Evolutionary conservation across 176 grass and related monocot species (phyloP), one percentile per base, ranked within the genome.

Genomic region (Avena sativa): DNA sequence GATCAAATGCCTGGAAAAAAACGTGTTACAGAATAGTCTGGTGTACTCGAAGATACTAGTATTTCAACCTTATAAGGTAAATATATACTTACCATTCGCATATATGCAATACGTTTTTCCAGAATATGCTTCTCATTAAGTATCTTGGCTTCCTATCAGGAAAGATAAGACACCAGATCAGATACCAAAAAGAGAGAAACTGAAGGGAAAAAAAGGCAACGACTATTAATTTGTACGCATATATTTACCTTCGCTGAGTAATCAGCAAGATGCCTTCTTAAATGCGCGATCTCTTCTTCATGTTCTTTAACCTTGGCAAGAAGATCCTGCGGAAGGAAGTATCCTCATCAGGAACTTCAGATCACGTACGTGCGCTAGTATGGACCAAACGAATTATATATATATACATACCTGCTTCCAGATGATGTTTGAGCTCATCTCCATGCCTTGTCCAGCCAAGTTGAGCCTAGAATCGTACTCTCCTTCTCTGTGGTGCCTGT

Each of bases 91-190:
- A 96, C 97, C 92, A 86, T 94, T 58, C 94, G 94, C 97, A 99
- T 99, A 56, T 99, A 96, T 64, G 97, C 92, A 85, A 99, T 93
- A 73, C 94, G 94, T 81, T 96, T 94, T 91, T 96, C 92, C 65
- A 99, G 67, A 81, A 93, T 87, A 91, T 76, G 93, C 70, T 99
- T 99, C 77, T 96, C 97, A 11, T 87, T 93, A 46, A 92, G 87
- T 91, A 99, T 94, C 68, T 96, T 90, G 71, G 96, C 79, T 95
- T 98, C 96, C 96, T 98, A 85, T 70, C 30, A 69, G 56, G 79
- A 89, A 51, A 72, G 23, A 80, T 13, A 69, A 6, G 25, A 13
- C 14, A 17, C 5, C 43, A 43, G 74, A 30, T 73, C 43, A 70
- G 80, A 90, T 67, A 19, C 10, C 20, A 85, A 64, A 25, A 70